phyloP scores from a whole-genome alignment of 345 rosid species.

The Pistacia integerrima region DNA sequence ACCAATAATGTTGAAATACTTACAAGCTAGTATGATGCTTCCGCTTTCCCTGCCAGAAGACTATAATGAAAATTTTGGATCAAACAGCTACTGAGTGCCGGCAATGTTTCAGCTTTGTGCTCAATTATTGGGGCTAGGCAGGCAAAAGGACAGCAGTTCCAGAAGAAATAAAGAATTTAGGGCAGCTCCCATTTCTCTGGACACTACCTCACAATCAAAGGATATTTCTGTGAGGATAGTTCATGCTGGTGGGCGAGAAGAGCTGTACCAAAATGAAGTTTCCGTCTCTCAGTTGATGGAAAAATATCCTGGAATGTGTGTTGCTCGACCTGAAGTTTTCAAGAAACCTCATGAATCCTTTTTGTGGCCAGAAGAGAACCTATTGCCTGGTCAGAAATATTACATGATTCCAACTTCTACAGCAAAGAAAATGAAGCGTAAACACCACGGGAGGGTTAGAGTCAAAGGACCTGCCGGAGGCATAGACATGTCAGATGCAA shows the following conservation, averaged over 20 bases:
- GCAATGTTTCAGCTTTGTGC: slow-evolving; percentile 40
- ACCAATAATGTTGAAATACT: slow-evolving; percentile 13
- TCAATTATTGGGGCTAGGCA: slow-evolving; percentile 27
- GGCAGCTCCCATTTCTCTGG: slow-evolving; percentile 28
- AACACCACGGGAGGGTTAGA: slow-evolving; percentile 26
- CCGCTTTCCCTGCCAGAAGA: slow-evolving; percentile 3
- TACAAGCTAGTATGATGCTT: neutral
- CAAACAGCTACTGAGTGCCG: slow-evolving; percentile 22
- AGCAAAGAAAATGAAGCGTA: slow-evolving; percentile 43
- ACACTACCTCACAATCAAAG: slow-evolving; percentile 28
- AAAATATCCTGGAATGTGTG: slow-evolving; percentile 56
- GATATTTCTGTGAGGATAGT: slow-evolving; percentile 48
- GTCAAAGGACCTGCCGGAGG: slow-evolving; percentile 15
- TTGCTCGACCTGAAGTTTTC: slow-evolving; percentile 60
- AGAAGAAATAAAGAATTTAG: slow-evolving; percentile 21
- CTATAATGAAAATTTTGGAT: slow-evolving; percentile 19
- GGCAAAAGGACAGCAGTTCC: slow-evolving; percentile 17
- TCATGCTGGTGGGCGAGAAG: slow-evolving; percentile 57
- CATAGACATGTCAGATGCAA: slow-evolving; percentile 29
- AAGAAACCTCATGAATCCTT: slow-evolving; percentile 43
- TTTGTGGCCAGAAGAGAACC: slow-evolving; percentile 41
- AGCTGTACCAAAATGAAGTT: slow-evolving; percentile 42
- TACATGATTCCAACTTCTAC: slow-evolving; percentile 50
- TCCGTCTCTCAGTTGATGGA: slow-evolving; percentile 50
- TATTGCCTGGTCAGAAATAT: slow-evolving; percentile 56